Percentiles rank a stretch among this genome's conserved stretches.
These are phyloP conservation scores for Ceratocystis ficicola DNA, from an alignment of 2,329 filamentous ascomycete genomes.

Conservation along the genomic window DNA sequence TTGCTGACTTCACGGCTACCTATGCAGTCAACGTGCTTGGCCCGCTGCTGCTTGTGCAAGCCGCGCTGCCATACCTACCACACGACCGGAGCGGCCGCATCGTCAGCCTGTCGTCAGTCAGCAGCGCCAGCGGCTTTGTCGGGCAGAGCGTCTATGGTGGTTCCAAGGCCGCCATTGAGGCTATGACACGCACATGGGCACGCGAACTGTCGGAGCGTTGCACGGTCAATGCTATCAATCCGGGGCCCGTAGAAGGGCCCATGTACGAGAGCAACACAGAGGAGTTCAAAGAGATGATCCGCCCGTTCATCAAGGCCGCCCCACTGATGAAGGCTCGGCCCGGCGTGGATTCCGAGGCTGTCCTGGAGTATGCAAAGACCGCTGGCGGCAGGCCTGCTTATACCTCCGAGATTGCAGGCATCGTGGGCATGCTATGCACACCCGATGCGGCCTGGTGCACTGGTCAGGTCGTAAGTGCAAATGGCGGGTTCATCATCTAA, in stretches of 20 bases:
- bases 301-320: conserved; percentile 37
- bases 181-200: conserved; percentile 48
- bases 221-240: conserved; percentile 47
- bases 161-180: conserved; percentile 46
- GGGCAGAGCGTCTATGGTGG: conserved; percentile 47
- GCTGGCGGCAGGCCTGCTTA: conserved; percentile 24
- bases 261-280: conserved; percentile 38
- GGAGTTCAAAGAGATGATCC: conserved; percentile 35
- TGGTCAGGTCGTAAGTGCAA: conserved; percentile 66
- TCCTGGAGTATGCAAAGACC: conserved; percentile 23
- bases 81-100: conserved; percentile 49
- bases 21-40: conserved; percentile 75
- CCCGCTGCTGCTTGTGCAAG: conserved; percentile 65
- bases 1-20: conserved; percentile 55
- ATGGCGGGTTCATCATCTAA: conserved; percentile 53
- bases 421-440: conserved; percentile 32
- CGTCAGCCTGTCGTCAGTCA: conserved; percentile 45
- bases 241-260: conserved; percentile 42
- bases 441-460: conserved; percentile 66
- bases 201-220: conserved; percentile 42
- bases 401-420: conserved; percentile 23
- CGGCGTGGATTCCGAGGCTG: conserved; percentile 21
- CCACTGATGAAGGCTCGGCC: conserved; percentile 49
- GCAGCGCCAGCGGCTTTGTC: conserved; percentile 41
- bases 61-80: conserved; percentile 56